phyloP scores from a whole-genome alignment of 257 asterid species.

The Plantago ovata region DNA sequence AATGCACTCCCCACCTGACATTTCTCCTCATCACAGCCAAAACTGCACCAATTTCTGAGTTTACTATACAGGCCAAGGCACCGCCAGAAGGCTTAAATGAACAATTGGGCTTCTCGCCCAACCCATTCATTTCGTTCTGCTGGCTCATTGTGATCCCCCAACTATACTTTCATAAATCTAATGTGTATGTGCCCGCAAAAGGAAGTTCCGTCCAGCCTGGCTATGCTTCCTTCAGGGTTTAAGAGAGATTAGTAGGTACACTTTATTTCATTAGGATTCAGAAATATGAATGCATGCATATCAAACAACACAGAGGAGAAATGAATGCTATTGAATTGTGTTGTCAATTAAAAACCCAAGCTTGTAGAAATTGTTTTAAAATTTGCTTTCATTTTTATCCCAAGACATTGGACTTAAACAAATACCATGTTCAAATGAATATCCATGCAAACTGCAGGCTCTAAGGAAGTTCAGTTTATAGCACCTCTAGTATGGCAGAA shows the following conservation, averaged over 20 bases:
- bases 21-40: constrained; percentile 99
- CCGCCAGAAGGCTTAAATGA: constrained; percentile 53
- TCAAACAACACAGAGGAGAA: not conserved
- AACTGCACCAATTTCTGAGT: constrained; percentile 95
- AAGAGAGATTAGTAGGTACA: constrained; percentile 1
- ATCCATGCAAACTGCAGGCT: too few relatives aligned
- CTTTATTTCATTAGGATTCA: not conserved
- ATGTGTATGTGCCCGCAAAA: constrained; percentile 23
- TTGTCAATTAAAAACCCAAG: not conserved
- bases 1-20: constrained; percentile 92
- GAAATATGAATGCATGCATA: not conserved
- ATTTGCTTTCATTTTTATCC: too few relatives aligned
- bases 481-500: too few relatives aligned
- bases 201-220: constrained; percentile 25
- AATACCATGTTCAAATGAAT: too few relatives aligned
- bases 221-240: constrained; percentile 21
- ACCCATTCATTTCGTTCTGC: constrained; percentile 42
- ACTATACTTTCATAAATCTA: constrained; percentile 28
- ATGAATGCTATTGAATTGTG: not conserved
- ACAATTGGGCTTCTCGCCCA: constrained; percentile 37
- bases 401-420: too few relatives aligned
- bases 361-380: constrained; percentile 1
- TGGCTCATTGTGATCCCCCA: constrained; percentile 44
- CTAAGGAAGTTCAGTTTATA: too few relatives aligned
- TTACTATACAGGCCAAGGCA: constrained; percentile 83